phyloP scores from a whole-genome alignment of 2,329 filamentous ascomycete species.

The Nothophaeocryptopus gaeumannii region DNA sequence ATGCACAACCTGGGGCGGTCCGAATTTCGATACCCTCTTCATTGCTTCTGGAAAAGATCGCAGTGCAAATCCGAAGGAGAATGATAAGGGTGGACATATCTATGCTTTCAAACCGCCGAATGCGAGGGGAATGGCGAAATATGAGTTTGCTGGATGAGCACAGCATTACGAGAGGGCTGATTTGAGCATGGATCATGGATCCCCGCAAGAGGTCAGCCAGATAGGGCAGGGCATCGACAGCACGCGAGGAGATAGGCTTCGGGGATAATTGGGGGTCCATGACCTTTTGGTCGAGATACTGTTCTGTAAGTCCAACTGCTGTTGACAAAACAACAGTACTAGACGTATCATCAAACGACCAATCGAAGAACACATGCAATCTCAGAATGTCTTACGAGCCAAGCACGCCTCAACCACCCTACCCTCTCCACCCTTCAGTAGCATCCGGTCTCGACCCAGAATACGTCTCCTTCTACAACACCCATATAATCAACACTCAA shows the following conservation, averaged over 20 bases:
- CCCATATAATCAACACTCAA: not conserved
- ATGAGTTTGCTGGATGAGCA: constrained; percentile 4
- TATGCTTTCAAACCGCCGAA: constrained; percentile 1
- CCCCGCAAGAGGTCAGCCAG: no score
- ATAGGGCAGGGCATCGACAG: not conserved
- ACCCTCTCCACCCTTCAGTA: constrained; percentile 1
- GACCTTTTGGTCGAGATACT: not conserved
- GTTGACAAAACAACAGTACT: no score
- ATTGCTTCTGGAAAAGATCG: constrained; percentile 1
- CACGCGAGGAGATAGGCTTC: not conserved
- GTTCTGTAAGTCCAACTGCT: no score
- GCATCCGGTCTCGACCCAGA: not conserved
- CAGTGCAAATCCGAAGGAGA: not conserved
- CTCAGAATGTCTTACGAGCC: no score
- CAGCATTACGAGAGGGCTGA: not conserved
- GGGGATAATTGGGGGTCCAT: not conserved
- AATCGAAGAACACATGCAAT: no score
- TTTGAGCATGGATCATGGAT: no score
- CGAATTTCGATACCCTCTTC: constrained; percentile 3
- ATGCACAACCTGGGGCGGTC: constrained; percentile 6
- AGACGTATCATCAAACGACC: no score
- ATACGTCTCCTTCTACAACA: constrained; percentile 3
- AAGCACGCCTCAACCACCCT: constrained; percentile 1
- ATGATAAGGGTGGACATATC: constrained; percentile 3
- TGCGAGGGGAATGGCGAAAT: constrained; percentile 1